Conservation (phyloP, 2,329 filamentous ascomycete genomes). For the Pseudogymnoascus sp. region DNA sequence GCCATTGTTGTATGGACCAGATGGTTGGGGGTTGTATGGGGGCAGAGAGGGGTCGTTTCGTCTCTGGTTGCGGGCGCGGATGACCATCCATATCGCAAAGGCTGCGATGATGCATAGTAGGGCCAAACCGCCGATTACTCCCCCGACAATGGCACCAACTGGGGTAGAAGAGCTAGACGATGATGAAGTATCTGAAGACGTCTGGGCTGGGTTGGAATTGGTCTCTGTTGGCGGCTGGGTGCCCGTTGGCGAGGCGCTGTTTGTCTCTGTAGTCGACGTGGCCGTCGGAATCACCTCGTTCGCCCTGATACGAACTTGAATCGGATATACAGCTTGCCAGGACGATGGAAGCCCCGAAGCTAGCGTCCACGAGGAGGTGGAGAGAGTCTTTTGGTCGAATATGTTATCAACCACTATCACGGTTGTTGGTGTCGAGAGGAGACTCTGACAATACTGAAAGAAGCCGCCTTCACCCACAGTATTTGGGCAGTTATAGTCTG, state of each 20-base stretch:
- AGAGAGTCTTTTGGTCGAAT: not conserved
- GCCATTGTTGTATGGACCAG: not conserved
- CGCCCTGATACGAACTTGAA: not conserved
- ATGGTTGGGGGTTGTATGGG: not conserved
- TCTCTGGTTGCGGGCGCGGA: not conserved
- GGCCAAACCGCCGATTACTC: not conserved
- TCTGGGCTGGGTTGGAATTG: not conserved
- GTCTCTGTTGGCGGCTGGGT: not conserved
- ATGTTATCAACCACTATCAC: not conserved
- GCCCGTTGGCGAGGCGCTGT: not conserved
- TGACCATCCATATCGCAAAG: not conserved
- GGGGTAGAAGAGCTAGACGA: not conserved
- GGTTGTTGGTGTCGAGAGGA: not conserved
- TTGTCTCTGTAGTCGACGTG: not conserved
- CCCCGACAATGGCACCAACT: not conserved
- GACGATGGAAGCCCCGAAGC: not conserved
- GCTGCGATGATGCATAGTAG: not conserved
- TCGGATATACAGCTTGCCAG: not conserved
- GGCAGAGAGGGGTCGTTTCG: not conserved
- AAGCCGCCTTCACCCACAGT: not conserved
- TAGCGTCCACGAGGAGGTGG: not conserved
- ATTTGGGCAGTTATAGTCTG: not conserved
- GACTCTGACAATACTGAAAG: not conserved
- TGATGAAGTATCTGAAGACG: not conserved
- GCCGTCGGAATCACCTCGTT: not conserved